These are phyloP conservation scores for Imleria badia DNA, from an alignment of 768 basidiomycete species.

Conservation along the genomic window DNA sequence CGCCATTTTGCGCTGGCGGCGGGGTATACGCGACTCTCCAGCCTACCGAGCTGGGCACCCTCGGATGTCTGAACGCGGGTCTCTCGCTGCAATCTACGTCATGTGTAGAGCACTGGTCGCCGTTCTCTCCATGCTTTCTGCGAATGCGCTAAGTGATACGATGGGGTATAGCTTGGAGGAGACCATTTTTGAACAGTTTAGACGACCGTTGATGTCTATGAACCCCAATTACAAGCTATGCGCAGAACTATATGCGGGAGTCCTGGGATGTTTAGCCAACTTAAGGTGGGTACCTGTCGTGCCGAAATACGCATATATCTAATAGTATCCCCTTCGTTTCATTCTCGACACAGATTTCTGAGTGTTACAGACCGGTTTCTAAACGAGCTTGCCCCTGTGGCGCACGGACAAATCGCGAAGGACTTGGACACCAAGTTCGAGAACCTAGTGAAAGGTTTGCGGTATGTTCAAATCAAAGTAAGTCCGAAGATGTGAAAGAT, in stretches of 20 bases:
- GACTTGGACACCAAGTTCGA: slow-evolving; percentile 83
- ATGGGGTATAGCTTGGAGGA: slow-evolving; percentile 83
- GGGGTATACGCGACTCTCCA: slow-evolving; percentile 66
- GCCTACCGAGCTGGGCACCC: slow-evolving; percentile 31
- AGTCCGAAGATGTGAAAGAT: background rate
- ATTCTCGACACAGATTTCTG: slow-evolving; percentile 57
- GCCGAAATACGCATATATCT: background rate
- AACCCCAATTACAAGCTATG: slow-evolving; percentile 79
- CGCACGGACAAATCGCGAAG: slow-evolving; percentile 73
- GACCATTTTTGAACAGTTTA: slow-evolving; percentile 84
- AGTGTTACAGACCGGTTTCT: slow-evolving; percentile 93
- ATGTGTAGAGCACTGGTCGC: slow-evolving; percentile 85
- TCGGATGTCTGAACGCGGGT: slow-evolving; percentile 58
- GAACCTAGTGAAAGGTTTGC: slow-evolving; percentile 78
- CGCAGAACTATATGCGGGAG: slow-evolving; percentile 76
- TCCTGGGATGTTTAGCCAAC: slow-evolving; percentile 83
- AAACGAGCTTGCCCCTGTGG: slow-evolving; percentile 71
- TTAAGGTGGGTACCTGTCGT: slow-evolving; percentile 54
- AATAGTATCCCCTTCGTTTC: background rate
- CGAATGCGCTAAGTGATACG: slow-evolving; percentile 75
- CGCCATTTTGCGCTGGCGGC: slow-evolving; percentile 84
- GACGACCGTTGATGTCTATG: slow-evolving; percentile 58
- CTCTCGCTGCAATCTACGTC: slow-evolving; percentile 84
- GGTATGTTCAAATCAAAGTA: slow-evolving; percentile 81
- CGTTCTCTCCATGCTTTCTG: slow-evolving; percentile 68